Evolutionary conservation across 2,329 filamentous ascomycete genomes (phyloP).

Genomic region (Trichocomaceae sp.): DNA sequence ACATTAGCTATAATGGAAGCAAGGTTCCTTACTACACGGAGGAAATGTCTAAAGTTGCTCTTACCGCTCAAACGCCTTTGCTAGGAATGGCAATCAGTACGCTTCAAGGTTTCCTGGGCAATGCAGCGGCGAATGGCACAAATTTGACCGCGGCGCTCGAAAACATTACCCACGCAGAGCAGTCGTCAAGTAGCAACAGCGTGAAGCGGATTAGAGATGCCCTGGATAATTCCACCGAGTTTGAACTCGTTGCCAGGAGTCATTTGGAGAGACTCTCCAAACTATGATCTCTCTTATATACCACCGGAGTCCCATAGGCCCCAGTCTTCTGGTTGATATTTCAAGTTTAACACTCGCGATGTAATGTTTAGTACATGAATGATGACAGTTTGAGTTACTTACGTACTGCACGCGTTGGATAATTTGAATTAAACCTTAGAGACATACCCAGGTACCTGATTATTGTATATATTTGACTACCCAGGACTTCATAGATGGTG

Average conservation of each 20-base stretch:
- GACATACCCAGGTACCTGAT: no score
- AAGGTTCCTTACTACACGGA: slow-evolving; percentile 30
- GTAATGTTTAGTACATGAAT: slow-evolving; percentile 10
- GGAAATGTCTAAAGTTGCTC: slow-evolving; percentile 25
- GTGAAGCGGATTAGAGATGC: not conserved
- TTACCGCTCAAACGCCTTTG: slow-evolving; percentile 25
- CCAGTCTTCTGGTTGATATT: not conserved
- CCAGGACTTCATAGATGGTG: no score
- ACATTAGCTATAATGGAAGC: slow-evolving; percentile 26
- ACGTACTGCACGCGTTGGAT: not conserved
- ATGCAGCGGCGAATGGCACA: slow-evolving; percentile 2
- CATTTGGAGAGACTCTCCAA: slow-evolving; percentile 10
- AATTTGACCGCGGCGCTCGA: slow-evolving; percentile 4
- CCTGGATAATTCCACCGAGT: slow-evolving; percentile 4
- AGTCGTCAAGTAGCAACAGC: not conserved
- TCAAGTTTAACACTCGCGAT: not conserved
- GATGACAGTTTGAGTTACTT: not conserved
- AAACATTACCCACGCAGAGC: not conserved
- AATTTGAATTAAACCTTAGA: not conserved
- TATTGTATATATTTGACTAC: no score
- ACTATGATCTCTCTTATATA: not conserved
- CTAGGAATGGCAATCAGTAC: slow-evolving; percentile 26
- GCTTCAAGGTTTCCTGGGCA: slow-evolving; percentile 7
- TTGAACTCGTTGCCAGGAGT: slow-evolving; percentile 6
- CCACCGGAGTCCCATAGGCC: not conserved